Evolutionary conservation across 73 alveolate genomes (phyloP).

Genomic region (Paramecium caudatum): DNA sequence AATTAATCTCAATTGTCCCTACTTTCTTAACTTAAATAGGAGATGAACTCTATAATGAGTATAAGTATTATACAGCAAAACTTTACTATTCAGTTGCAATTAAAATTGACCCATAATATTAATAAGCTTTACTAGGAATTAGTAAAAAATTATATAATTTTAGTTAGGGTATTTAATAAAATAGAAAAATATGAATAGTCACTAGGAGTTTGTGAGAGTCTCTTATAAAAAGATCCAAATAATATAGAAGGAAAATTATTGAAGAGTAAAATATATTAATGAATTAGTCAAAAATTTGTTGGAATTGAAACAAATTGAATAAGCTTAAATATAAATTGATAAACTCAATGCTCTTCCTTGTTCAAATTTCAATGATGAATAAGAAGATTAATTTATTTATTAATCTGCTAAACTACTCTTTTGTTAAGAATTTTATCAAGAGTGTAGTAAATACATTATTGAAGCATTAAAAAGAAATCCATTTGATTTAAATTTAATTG

Average conservation of each 20-base stretch:
- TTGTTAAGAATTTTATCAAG: neutral
- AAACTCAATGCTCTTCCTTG: neutral
- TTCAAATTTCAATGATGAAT: neutral
- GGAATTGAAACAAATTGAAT: neutral
- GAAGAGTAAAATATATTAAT: neutral
- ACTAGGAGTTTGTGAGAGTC: neutral
- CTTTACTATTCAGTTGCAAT: neutral
- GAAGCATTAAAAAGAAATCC: neutral
- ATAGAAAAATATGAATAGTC: neutral
- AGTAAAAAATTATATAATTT: too few relatives aligned
- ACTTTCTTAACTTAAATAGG: neutral
- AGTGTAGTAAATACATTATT: neutral
- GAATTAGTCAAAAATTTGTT: neutral
- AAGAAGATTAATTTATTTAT: neutral
- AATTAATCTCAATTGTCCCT: neutral
- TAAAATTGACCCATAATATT: neutral
- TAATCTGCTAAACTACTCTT: neutral
- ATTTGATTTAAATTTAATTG: neutral
- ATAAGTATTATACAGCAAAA: neutral
- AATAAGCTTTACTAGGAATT: neutral
- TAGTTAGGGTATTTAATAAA: neutral
- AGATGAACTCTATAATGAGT: neutral
- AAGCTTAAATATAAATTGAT: neutral
- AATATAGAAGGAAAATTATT: neutral
- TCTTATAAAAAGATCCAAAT: neutral